Evolutionary conservation across 2,329 filamentous ascomycete genomes (phyloP).

Genomic region (Fusarium subglutinans): DNA sequence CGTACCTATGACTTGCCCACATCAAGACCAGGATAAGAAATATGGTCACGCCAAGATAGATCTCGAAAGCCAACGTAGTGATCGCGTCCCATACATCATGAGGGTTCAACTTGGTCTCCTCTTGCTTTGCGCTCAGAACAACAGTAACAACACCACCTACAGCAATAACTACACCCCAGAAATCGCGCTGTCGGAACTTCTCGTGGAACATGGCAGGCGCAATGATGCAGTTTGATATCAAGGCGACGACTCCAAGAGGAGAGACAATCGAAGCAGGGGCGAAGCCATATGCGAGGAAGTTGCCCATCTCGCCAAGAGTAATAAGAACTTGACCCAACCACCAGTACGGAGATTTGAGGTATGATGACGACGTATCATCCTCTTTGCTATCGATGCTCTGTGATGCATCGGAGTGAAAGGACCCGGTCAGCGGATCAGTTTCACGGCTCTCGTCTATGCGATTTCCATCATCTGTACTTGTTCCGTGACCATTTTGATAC

Average conservation of each 20-base stretch:
- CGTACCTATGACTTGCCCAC: constrained; percentile 84
- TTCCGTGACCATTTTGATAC: constrained; percentile 29
- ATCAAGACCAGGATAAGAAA: constrained; percentile 79
- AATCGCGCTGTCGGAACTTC: constrained; percentile 83
- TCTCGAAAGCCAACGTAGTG: constrained; percentile 86
- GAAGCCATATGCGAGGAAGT: constrained; percentile 97
- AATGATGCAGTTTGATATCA: constrained; percentile 97
- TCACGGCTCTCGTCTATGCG: constrained; percentile 53
- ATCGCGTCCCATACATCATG: constrained; percentile 92
- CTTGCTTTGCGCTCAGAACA: constrained; percentile 87
- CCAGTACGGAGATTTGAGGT: constrained; percentile 94
- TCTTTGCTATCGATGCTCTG: constrained; percentile 39
- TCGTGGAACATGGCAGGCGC: constrained; percentile 95
- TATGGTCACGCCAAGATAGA: constrained; percentile 83
- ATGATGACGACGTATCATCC: constrained; percentile 67
- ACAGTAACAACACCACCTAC: constrained; percentile 90
- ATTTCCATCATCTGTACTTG: constrained; percentile 41
- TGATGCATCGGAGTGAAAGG: constrained; percentile 54
- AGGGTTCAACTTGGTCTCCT: constrained; percentile 90
- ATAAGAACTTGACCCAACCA: constrained; percentile 95
- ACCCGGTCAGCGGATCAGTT: constrained; percentile 62
- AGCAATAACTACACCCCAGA: constrained; percentile 87
- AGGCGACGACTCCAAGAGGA: constrained; percentile 92
- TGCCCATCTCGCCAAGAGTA: constrained; percentile 91
- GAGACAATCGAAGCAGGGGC: constrained; percentile 97